phyloP scores from a whole-genome alignment of 257 asterid genomes.

The Schizonepeta tenuifolia region DNA sequence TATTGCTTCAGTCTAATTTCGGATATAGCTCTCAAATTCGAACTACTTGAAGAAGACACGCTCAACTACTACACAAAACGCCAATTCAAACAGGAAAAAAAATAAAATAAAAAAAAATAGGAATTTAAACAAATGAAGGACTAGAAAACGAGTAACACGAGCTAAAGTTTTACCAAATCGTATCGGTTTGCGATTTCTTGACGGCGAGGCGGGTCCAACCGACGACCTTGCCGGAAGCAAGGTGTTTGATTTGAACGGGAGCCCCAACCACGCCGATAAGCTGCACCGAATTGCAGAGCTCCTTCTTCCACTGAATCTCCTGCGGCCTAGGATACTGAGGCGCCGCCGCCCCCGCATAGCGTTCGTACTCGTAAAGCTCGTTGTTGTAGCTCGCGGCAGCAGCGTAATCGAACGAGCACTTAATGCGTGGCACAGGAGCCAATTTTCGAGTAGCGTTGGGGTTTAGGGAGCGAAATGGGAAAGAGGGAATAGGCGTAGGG shows the following conservation, averaged over 20 bases:
- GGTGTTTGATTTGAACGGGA: conserved; percentile 74
- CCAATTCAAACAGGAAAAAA: not conserved
- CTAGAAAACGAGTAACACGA: not conserved
- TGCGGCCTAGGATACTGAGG: conserved; percentile 49
- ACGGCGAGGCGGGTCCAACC: conserved; percentile 90
- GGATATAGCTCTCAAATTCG: not conserved
- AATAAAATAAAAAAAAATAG: no score
- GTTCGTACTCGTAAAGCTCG: conserved; percentile 53
- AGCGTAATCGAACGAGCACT: conserved; percentile 40
- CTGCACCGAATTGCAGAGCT: conserved; percentile 65
- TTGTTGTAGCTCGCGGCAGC: conserved; percentile 29
- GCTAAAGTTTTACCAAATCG: conserved; percentile 51
- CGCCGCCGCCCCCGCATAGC: conserved; percentile 37
- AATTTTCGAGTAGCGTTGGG: conserved; percentile 24
- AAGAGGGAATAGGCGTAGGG: conserved; percentile 25
- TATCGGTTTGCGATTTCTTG: conserved; percentile 78
- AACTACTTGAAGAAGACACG: not conserved
- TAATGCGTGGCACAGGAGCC: conserved; percentile 31
- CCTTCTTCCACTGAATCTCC: conserved; percentile 65
- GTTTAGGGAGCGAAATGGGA: conserved; percentile 27
- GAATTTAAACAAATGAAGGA: not conserved
- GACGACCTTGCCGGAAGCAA: conserved; percentile 70
- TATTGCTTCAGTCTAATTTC: not conserved
- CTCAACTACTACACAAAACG: not conserved
- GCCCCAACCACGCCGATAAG: conserved; percentile 79